Evolutionary conservation across 1,139 yeast genomes (phyloP).

Genomic region (Pichia sorboxylosa): DNA sequence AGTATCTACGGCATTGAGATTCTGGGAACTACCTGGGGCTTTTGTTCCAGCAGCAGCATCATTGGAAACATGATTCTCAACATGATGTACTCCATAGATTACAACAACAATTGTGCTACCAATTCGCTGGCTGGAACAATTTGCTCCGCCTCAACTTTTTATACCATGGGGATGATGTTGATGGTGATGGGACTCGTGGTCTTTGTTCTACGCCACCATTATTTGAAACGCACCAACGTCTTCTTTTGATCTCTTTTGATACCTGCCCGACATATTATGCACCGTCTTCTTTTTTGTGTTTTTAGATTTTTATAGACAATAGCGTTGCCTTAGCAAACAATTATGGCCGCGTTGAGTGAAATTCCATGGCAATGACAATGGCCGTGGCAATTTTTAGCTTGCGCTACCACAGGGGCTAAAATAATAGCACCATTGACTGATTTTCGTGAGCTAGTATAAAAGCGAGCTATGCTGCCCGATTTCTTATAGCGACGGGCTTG

Average conservation of each 20-base stretch:
- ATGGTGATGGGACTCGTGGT: conserved; percentile 15
- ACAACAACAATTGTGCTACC: conserved; percentile 15
- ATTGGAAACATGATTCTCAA: conserved; percentile 21
- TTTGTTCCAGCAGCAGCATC: conserved; percentile 21
- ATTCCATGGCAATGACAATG: too few relatives aligned
- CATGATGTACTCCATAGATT: conserved; percentile 20
- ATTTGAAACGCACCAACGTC: conserved; percentile 16
- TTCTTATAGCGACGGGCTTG: too few relatives aligned
- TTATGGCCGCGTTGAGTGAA: too few relatives aligned
- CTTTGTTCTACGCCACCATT: conserved; percentile 14
- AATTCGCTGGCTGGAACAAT: conserved; percentile 14
- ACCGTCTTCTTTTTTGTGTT: too few relatives aligned
- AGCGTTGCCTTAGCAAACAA: too few relatives aligned
- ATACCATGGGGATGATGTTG: conserved; percentile 18
- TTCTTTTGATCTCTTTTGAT: conserved; percentile 13
- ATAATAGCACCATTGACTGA: too few relatives aligned
- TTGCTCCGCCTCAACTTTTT: conserved; percentile 23
- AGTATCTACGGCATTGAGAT: conserved; percentile 24
- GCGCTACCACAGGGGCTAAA: too few relatives aligned
- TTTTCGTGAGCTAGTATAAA: too few relatives aligned
- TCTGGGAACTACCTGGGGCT: conserved; percentile 25
- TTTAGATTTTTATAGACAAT: too few relatives aligned
- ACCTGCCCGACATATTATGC: too few relatives aligned
- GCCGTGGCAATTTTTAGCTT: too few relatives aligned
- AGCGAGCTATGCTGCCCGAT: too few relatives aligned